Conservation (phyloP, 495 filamentous ascomycete genomes). For the Penicillium paxilli region DNA sequence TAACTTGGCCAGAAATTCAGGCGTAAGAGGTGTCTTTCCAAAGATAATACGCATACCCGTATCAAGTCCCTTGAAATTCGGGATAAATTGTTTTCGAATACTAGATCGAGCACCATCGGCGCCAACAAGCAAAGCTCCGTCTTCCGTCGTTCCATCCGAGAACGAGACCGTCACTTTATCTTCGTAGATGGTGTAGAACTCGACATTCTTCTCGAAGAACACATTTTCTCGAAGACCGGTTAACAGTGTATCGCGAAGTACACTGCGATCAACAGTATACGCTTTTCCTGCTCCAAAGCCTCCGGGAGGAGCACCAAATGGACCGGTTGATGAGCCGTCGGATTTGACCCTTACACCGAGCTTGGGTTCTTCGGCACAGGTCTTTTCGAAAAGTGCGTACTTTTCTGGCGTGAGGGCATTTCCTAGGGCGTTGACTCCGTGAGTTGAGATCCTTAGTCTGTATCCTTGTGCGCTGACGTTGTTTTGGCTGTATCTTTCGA, state of each 20-base stretch:
- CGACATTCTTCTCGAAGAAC: constrained; percentile 42
- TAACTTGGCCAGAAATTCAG: constrained; percentile 5
- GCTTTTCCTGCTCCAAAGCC: constrained; percentile 5
- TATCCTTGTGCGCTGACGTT: constrained; percentile 41
- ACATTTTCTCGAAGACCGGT: constrained; percentile 34
- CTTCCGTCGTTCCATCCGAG: constrained; percentile 32
- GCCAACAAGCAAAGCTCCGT: constrained; percentile 43
- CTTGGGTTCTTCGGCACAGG: constrained; percentile 45
- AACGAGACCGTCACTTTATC: constrained; percentile 37
- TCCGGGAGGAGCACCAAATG: constrained; percentile 12
- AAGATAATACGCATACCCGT: constrained; percentile 43
- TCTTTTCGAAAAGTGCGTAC: constrained; percentile 52
- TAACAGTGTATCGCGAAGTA: constrained; percentile 28
- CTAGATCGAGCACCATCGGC: constrained; percentile 45
- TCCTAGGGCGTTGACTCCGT: constrained; percentile 54
- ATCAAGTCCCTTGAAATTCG: constrained; percentile 39
- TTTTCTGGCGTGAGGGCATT: constrained; percentile 44
- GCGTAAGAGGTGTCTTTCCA: constrained; percentile 22
- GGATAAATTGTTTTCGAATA: constrained; percentile 43
- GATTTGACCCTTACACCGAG: constrained; percentile 14
- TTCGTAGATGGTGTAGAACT: constrained; percentile 28
- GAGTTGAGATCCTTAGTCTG: constrained; percentile 49
- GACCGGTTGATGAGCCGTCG: neutral
- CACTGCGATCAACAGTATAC: constrained; percentile 29
- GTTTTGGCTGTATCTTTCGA: constrained; percentile 41